Evolutionary conservation across 2,329 filamentous ascomycete genomes (phyloP).

Genomic region (Exophiala alcalophila): DNA sequence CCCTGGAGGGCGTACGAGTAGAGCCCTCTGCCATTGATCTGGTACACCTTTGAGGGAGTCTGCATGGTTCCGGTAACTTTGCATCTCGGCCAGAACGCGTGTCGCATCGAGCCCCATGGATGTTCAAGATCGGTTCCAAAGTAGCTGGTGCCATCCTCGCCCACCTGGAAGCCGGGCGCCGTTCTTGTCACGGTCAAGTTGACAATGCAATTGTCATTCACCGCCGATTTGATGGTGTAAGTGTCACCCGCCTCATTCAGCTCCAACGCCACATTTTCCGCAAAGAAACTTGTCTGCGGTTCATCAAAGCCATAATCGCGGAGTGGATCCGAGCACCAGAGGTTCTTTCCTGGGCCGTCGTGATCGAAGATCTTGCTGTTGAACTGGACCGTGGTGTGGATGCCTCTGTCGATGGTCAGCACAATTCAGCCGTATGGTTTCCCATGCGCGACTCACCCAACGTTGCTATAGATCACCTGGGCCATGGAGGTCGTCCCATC

Average conservation of each 20-base stretch:
- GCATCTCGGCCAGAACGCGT: slow-evolving; percentile 92
- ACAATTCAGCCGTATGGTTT: slow-evolving; percentile 1
- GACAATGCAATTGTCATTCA: slow-evolving; percentile 75
- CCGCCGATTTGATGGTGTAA: slow-evolving; percentile 88
- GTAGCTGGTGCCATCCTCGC: slow-evolving; percentile 76
- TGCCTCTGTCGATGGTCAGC: slow-evolving; percentile 58
- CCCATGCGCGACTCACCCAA: slow-evolving; percentile 63
- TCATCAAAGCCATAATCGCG: slow-evolving; percentile 79
- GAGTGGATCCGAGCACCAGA: slow-evolving; percentile 82
- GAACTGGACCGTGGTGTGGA: slow-evolving; percentile 89
- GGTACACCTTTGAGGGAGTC: slow-evolving; percentile 74
- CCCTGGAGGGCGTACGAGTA: slow-evolving; percentile 87
- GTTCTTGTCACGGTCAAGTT: slow-evolving; percentile 76
- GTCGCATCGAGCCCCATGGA: slow-evolving; percentile 90
- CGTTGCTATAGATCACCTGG: slow-evolving; percentile 97
- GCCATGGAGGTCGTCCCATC: slow-evolving; percentile 72
- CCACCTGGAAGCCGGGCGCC: slow-evolving; percentile 78
- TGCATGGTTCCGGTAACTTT: slow-evolving; percentile 77
- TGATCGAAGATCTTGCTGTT: slow-evolving; percentile 87
- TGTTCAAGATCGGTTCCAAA: slow-evolving; percentile 82
- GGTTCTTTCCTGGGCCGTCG: slow-evolving; percentile 66
- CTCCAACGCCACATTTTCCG: slow-evolving; percentile 78
- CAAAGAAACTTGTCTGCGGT: slow-evolving; percentile 78
- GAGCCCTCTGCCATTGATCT: slow-evolving; percentile 75
- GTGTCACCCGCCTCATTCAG: slow-evolving; percentile 77